A percentile compares a stretch with the other conserved stretches of the same genome.
Evolutionary conservation across 2,329 filamentous ascomycete species (phyloP).

Genomic region (Fusarium sp.): DNA sequence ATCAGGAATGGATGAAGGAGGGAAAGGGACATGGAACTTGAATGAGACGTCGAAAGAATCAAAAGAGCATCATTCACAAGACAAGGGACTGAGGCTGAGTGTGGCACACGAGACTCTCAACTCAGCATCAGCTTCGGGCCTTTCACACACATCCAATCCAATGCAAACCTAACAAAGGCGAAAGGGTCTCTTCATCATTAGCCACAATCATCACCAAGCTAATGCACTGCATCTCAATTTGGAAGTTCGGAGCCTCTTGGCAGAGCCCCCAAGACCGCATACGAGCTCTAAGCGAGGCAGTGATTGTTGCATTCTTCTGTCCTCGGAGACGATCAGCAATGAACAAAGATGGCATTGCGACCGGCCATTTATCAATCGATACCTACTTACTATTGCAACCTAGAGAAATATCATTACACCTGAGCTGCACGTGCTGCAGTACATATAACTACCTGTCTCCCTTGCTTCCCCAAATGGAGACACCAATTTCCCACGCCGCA

Average conservation of each 20-base stretch:
- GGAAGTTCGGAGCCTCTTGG: conserved; percentile 14
- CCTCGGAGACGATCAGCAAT: conserved; percentile 25
- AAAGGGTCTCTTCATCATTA: background rate
- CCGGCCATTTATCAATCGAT: too few species aligned
- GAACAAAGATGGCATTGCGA: too few species aligned
- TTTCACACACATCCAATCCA: conserved; percentile 25
- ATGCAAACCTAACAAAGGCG: background rate
- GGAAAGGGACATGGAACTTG: background rate
- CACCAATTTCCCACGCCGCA: conserved; percentile 29
- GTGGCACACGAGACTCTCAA: conserved; percentile 12
- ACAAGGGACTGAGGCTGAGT: background rate
- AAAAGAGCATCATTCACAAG: background rate
- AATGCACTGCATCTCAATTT: conserved; percentile 10
- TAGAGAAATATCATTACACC: too few species aligned
- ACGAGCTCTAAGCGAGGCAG: conserved; percentile 33
- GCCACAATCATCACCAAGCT: conserved; percentile 12
- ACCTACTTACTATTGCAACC: too few species aligned
- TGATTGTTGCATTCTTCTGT: conserved; percentile 20
- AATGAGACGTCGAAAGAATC: conserved; percentile 2
- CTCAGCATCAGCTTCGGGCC: conserved; percentile 18
- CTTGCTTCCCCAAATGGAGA: conserved; percentile 25
- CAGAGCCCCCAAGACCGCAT: conserved; percentile 28
- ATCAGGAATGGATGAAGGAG: conserved; percentile 1
- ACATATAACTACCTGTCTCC: too few species aligned
- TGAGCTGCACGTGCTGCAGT: conserved; percentile 10